Base-by-base conservation (phyloP, 2,329 filamentous ascomycete species). In the Aspergillus alliaceus region DNA sequence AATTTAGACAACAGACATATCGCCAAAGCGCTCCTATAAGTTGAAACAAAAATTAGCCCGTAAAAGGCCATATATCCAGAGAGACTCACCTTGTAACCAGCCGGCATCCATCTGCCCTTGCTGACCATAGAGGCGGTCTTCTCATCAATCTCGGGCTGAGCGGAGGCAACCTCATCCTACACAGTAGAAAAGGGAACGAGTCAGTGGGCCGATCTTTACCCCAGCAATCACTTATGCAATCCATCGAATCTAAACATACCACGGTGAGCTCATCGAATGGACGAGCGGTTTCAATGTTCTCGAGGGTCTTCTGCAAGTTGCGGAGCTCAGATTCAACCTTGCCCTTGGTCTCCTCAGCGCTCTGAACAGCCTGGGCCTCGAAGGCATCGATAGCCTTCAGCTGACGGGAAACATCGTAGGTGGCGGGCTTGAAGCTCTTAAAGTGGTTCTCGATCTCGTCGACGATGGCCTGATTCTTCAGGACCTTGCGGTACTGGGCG, bases 401-500 rank as follows among this genome's bases (percentile, higher is more conserved):
- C 84, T 99, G 95, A 77, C 93, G 88, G 78, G 73, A 80, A 68
- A 99, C 88, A 79, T 99, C 95, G 84, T 98, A 97, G 69, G 90
- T 91, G 73, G 86, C 84, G 69, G 93, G 92, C 86, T 95, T 91
- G 88, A 96, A 99, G 64, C 83, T 84, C 72, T 83, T 86, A 85
- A 97, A 95, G 76, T 93, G 90, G 83, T 90, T 91, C 88, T 99
- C 95, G 77, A 99, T 95, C 84, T 99, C 92, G 80, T 96, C 89
- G 76, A 99, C 78, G 74, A 99, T 84, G 73, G 91, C 89, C 81
- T 90, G 87, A 90, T 99, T 99, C 88, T 97, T 98, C 71, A 99
- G 88, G 69, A 90, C 75, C 75, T 84, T 83, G 80, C 93, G 92
- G 90, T 98, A 99, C 80, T 93, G 86, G 68, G 86, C 79, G 81